Evolutionary conservation across 768 basidiomycete species (phyloP).

Genomic region (Termitomyces sp.): DNA sequence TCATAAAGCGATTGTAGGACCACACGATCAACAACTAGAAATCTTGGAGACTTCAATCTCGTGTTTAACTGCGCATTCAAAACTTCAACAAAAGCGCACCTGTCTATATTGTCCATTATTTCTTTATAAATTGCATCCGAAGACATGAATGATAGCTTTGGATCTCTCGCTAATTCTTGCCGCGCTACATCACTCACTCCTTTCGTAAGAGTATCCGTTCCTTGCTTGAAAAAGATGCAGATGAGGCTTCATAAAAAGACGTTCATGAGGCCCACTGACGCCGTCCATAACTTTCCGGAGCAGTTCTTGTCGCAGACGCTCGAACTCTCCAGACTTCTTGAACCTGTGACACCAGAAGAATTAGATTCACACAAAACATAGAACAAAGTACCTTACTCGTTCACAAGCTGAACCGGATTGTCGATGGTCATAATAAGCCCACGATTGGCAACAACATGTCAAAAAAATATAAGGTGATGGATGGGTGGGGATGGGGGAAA

Average conservation of each 20-base stretch:
- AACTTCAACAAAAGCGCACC: slow-evolving; percentile 31
- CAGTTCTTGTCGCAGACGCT: slow-evolving; percentile 63
- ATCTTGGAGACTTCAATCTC: slow-evolving; percentile 34
- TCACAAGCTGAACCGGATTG: slow-evolving; percentile 57
- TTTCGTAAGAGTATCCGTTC: slow-evolving; percentile 44
- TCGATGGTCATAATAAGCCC: slow-evolving; percentile 37
- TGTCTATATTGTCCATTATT: slow-evolving; percentile 67
- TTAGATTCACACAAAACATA: background rate
- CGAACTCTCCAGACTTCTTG: slow-evolving; percentile 78
- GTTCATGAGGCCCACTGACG: slow-evolving; percentile 34
- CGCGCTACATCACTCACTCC: slow-evolving; percentile 60
- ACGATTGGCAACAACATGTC: background rate
- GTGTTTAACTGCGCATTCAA: background rate
- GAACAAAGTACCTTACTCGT: slow-evolving; percentile 42
- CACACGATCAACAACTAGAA: slow-evolving; percentile 62
- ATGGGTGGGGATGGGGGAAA: slow-evolving; percentile 24
- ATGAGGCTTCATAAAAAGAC: slow-evolving; percentile 1
- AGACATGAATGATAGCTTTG: slow-evolving; percentile 45
- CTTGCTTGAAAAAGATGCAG: slow-evolving; percentile 34
- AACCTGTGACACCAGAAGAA: slow-evolving; percentile 38
- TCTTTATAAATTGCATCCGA: slow-evolving; percentile 54
- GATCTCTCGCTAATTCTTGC: slow-evolving; percentile 49
- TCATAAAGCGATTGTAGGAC: slow-evolving; percentile 48
- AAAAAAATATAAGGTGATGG: slow-evolving; percentile 23
- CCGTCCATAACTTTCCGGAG: slow-evolving; percentile 56